phyloP scores from a whole-genome alignment of 2,329 filamentous ascomycete species.

The Sarocladium brachiariae region DNA sequence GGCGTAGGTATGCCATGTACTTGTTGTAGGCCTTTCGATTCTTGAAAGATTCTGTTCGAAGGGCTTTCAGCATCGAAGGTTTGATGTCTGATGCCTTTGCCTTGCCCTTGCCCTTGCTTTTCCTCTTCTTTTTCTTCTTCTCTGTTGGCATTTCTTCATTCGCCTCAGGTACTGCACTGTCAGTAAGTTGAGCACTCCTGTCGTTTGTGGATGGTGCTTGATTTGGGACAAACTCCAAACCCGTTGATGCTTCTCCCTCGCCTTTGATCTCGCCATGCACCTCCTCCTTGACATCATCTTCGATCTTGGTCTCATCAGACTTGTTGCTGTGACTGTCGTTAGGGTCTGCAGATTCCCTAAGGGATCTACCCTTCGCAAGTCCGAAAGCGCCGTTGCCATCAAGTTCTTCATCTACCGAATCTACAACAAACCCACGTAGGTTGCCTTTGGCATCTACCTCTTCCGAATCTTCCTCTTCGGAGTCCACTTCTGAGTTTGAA shows the following conservation, averaged over 20 bases:
- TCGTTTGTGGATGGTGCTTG: not conserved
- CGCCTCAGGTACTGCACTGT: slow-evolving; percentile 11
- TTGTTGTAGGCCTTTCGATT: slow-evolving; percentile 58
- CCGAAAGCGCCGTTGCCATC: no score
- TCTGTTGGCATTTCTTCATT: slow-evolving; percentile 19
- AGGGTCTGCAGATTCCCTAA: no score
- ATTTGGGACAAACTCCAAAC: not conserved
- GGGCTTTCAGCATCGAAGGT: slow-evolving; percentile 49
- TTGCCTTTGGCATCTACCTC: slow-evolving; percentile 26
- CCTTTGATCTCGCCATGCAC: slow-evolving; percentile 13
- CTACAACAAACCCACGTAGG: slow-evolving; percentile 48
- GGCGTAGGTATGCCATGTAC: slow-evolving; percentile 63
- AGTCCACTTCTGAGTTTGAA: slow-evolving; percentile 26
- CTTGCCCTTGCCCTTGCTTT: slow-evolving; percentile 30
- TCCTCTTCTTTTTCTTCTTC: slow-evolving; percentile 29
- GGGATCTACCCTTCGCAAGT: no score
- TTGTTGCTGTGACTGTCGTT: no score
- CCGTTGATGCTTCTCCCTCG: slow-evolving; percentile 14
- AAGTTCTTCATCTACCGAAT: slow-evolving; percentile 24
- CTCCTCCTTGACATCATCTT: slow-evolving; percentile 12
- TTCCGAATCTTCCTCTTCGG: slow-evolving; percentile 22
- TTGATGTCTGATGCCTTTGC: slow-evolving; percentile 28
- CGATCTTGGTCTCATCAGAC: not conserved
- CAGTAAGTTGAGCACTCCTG: no score
- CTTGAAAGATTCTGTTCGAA: slow-evolving; percentile 60